Conservation (phyloP, 164 flowering plant species). For the Nymphaea thermarum region DNA sequence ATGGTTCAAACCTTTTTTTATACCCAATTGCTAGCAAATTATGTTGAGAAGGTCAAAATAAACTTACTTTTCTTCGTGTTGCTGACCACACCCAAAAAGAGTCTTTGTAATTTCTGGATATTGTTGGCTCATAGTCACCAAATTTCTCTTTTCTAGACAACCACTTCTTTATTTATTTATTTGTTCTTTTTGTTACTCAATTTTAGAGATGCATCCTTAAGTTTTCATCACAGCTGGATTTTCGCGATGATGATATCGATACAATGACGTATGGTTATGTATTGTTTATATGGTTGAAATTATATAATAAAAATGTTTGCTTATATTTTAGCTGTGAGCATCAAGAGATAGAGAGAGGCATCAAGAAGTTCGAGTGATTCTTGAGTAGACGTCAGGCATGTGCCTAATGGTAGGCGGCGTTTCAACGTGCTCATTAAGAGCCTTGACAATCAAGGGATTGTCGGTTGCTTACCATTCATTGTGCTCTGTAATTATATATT, state of each 20-base stretch:
- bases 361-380: background rate
- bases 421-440: background rate
- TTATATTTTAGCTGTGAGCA: background rate
- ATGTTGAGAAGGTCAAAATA: too few species aligned
- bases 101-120: too few species aligned
- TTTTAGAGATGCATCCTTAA: background rate
- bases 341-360: background rate
- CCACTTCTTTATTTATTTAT: background rate
- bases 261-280: background rate
- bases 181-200: too few species aligned
- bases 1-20: too few species aligned
- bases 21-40: too few species aligned
- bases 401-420: background rate
- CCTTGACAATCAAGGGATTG: background rate
- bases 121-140: too few species aligned
- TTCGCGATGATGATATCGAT: background rate
- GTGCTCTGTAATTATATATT: background rate
- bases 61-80: too few species aligned
- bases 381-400: background rate
- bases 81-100: background rate
- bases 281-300: too few species aligned
- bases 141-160: background rate
- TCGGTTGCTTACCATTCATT: background rate
- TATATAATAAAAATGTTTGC: background rate
- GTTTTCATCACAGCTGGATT: too few species aligned